phyloP scores from a whole-genome alignment of 352 stramenopile genomes.

The Globisporangium rhizosaccharum region DNA sequence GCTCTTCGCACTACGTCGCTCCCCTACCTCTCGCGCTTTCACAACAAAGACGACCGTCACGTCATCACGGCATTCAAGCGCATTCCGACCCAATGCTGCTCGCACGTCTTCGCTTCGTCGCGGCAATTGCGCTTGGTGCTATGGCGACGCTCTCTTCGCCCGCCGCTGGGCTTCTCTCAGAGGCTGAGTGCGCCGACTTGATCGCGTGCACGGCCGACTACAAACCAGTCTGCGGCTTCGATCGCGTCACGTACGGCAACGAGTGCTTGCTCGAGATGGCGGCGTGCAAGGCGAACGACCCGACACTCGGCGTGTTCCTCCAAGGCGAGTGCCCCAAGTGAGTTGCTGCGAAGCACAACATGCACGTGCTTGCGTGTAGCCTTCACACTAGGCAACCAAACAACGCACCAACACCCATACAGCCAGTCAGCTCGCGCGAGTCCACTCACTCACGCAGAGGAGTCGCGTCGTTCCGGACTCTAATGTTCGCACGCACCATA shows the following conservation, averaged over 20 bases:
- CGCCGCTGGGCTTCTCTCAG: background rate
- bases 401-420: too few species aligned
- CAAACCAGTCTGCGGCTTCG: conserved; percentile 16
- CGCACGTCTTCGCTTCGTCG: background rate
- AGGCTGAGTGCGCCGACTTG: conserved; percentile 1
- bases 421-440: too few species aligned
- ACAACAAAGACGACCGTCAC: too few species aligned
- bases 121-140: background rate
- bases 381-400: too few species aligned
- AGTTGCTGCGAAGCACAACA: background rate
- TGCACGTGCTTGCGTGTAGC: too few species aligned
- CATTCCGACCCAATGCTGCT: background rate
- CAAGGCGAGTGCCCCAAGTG: conserved; percentile 1
- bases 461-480: too few species aligned
- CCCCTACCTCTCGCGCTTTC: too few species aligned
- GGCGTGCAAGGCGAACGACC: conserved; percentile 10
- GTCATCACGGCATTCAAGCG: too few species aligned
- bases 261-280: conserved; percentile 11
- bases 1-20: too few species aligned
- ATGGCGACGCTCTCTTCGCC: background rate
- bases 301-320: background rate
- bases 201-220: conserved; percentile 2
- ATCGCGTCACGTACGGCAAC: conserved; percentile 20
- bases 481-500: too few species aligned
- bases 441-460: too few species aligned